Percentiles rank a stretch among this genome's conserved stretches.
Conservation (phyloP, 1,139 yeast species). For the Debaryomyces coudertii region DNA sequence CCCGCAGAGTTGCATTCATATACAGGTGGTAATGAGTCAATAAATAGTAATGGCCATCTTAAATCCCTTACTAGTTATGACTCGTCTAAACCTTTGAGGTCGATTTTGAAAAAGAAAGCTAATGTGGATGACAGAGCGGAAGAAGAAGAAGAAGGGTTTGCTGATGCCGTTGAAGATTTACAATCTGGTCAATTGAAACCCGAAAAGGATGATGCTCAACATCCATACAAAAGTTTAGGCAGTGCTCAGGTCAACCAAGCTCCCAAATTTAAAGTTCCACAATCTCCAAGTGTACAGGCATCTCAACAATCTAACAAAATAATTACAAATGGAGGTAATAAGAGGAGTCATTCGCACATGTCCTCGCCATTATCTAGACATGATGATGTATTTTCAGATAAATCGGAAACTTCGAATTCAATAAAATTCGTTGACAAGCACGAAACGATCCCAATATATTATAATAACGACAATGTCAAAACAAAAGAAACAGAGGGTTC, state of each 20-base stretch:
- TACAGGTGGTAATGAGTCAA: background rate
- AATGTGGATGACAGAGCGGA: slow-evolving; percentile 19
- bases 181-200: background rate
- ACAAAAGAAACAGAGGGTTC: slow-evolving; percentile 11
- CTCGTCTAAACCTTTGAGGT: slow-evolving; percentile 34
- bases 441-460: slow-evolving; percentile 40
- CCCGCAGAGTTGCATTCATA: background rate
- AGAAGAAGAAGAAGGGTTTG: slow-evolving; percentile 10
- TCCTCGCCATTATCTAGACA: slow-evolving; percentile 1
- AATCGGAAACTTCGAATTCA: slow-evolving; percentile 29
- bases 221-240: slow-evolving; percentile 21
- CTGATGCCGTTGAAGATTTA: slow-evolving; percentile 2
- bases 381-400: slow-evolving; percentile 15
- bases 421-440: slow-evolving; percentile 45
- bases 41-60: background rate
- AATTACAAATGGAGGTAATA: background rate
- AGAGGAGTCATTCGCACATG: slow-evolving; percentile 1
- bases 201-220: slow-evolving; percentile 1
- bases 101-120: slow-evolving; percentile 38
- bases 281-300: slow-evolving; percentile 1
- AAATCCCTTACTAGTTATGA: slow-evolving; percentile 5
- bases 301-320: background rate
- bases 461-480: slow-evolving; percentile 14
- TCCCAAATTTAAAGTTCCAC: slow-evolving; percentile 19
- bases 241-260: slow-evolving; percentile 14